These are phyloP conservation scores for Umbelopsis sp. DNA, from an alignment of 192 early-diverging fungal species.

Conservation along the genomic window DNA sequence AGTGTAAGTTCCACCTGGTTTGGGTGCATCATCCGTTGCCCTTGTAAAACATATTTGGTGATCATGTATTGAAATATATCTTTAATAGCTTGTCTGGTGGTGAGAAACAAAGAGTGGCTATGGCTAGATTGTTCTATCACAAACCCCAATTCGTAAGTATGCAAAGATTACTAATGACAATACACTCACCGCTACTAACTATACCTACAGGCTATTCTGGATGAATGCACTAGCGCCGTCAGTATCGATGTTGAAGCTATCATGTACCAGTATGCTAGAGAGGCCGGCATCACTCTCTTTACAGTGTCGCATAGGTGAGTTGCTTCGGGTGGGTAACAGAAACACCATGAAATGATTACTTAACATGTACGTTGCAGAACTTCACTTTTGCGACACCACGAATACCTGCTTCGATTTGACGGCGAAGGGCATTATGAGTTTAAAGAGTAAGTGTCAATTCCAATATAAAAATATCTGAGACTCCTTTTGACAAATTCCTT, in stretches of 20 bases:
- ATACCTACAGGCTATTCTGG: conserved; percentile 54
- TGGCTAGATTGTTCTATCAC: conserved; percentile 90
- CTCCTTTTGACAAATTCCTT: not conserved
- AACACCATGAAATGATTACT: not conserved
- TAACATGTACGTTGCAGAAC: conserved; percentile 13
- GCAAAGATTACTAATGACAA: too few species aligned
- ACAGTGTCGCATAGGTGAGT: conserved; percentile 59
- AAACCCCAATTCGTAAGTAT: conserved; percentile 69
- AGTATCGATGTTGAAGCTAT: conserved; percentile 80
- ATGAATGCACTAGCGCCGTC: conserved; percentile 84
- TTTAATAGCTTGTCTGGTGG: conserved; percentile 66
- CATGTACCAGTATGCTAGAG: conserved; percentile 64
- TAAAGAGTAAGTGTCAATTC: conserved; percentile 39
- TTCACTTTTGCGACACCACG: conserved; percentile 52
- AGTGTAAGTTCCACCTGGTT: conserved; percentile 43
- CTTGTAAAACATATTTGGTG: not conserved
- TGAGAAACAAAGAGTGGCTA: conserved; percentile 76
- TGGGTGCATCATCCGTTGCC: not conserved
- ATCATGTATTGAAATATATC: not conserved
- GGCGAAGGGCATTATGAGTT: conserved; percentile 66
- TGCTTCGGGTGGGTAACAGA: not conserved
- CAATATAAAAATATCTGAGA: not conserved
- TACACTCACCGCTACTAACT: too few species aligned
- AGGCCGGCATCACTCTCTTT: conserved; percentile 63
- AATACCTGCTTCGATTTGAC: conserved; percentile 62